Evolutionary conservation across 257 asterid genomes (phyloP), one percentile per base, ranked within the genome.

Genomic region (Linaria vulgaris): DNA sequence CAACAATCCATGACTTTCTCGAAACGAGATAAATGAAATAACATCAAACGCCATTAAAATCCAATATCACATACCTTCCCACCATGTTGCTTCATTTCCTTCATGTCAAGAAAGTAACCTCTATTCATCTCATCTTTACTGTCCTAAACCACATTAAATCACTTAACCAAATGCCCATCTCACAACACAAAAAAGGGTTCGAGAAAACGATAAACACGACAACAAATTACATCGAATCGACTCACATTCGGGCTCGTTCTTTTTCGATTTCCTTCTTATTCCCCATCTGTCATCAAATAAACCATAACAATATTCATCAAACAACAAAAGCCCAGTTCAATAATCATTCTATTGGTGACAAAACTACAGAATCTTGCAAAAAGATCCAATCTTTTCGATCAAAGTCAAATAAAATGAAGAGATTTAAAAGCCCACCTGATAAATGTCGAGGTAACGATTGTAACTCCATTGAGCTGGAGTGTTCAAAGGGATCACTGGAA

Each of bases 211-310:
- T 47, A 39, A 0, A 20, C 39, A 11, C 22, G 9, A 37, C 15
- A 16, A 38, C 0, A n/a, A 48, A 19, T 13, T 19, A 25, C 2
- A 43, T n/a, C 43, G 57, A 61, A 60, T 46, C 53, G 64, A 80
- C 96, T 85, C 83, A 94, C 99, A 94, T 77, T 76, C 97, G 78
- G 68, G 86, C 95, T 56, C 95, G 91, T 74, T 85, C 95, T 67
- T 75, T 82, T 86, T 79, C 88, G 48, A 85, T 75, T 9, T 88
- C 96, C 64, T 75, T 77, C 86, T 90, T 84, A 76, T 70, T 83
- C 53, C 82, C 91, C 56, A 89, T 38, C 99, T 92, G 79, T 46
- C 60, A 69, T 51, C 66, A 71, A 63, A 64, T 23, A 7, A 72
- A 67, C 64, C 67, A 68, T 62, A 56, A 31, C 34, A 50, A 31